Evolutionary conservation across 1,139 yeast genomes (phyloP).

Genomic region (Debaryomyces nepalensis): DNA sequence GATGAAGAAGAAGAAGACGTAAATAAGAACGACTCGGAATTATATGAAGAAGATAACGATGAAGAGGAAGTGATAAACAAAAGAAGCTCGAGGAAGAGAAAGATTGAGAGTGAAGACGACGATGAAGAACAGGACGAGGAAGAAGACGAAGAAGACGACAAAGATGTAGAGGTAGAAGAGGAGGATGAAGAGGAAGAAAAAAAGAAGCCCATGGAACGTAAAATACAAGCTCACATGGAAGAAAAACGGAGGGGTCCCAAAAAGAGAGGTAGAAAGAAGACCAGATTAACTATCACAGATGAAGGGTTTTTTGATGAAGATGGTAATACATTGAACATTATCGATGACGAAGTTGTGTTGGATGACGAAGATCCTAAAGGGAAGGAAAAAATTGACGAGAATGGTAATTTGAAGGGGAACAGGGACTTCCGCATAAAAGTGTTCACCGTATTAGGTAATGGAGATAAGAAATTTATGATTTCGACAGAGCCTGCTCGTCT

Average conservation of each 20-base stretch:
- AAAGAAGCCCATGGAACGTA: constrained; percentile 19
- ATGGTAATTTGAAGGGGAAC: constrained; percentile 76
- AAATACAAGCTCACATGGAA: constrained; percentile 15
- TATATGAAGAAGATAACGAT: constrained; percentile 20
- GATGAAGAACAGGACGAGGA: constrained; percentile 26
- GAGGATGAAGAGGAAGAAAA: constrained; percentile 30
- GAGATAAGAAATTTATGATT: constrained; percentile 79
- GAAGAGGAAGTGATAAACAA: constrained; percentile 16
- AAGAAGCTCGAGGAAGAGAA: constrained; percentile 22
- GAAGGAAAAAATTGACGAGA: constrained; percentile 66
- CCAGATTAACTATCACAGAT: constrained; percentile 39
- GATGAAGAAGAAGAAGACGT: constrained; percentile 22
- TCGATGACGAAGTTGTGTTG: constrained; percentile 81
- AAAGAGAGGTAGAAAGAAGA: constrained; percentile 53
- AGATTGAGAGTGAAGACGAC: constrained; percentile 19
- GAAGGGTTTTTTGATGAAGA: constrained; percentile 53
- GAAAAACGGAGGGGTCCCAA: constrained; percentile 32
- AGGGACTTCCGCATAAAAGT: constrained; percentile 81
- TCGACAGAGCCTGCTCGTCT: constrained; percentile 96
- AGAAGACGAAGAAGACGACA: constrained; percentile 24
- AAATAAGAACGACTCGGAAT: constrained; percentile 21
- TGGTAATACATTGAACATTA: constrained; percentile 57
- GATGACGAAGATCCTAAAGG: constrained; percentile 80
- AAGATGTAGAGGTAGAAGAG: constrained; percentile 30
- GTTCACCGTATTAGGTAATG: constrained; percentile 76